Conservation (phyloP, 352 stramenopile species). For the Elongisporangium prolatum region DNA sequence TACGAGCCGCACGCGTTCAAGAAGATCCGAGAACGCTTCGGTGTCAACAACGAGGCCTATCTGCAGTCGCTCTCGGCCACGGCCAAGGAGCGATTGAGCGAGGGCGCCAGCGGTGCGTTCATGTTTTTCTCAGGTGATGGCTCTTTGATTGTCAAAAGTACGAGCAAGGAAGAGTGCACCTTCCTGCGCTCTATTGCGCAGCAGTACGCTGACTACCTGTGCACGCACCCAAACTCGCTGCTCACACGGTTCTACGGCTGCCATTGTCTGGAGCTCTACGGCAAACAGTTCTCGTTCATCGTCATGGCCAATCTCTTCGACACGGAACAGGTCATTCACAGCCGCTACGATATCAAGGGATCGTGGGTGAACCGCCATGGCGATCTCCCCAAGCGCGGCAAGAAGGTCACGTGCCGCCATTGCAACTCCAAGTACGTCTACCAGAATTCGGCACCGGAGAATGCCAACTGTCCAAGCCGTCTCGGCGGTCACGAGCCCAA, state of each 20-base stretch:
- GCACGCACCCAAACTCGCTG: slow-evolving; percentile 77
- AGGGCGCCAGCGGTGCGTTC: slow-evolving; percentile 87
- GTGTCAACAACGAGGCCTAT: slow-evolving; percentile 83
- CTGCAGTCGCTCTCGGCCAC: slow-evolving; percentile 79
- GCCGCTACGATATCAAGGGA: slow-evolving; percentile 89
- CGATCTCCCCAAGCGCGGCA: slow-evolving; percentile 77
- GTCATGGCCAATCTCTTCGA: slow-evolving; percentile 93
- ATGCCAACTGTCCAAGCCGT: slow-evolving; percentile 66
- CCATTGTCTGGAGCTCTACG: slow-evolving; percentile 87
- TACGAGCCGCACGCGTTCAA: slow-evolving; percentile 87
- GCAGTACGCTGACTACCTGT: slow-evolving; percentile 85
- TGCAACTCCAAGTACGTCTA: slow-evolving; percentile 86
- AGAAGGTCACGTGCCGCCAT: slow-evolving; percentile 86
- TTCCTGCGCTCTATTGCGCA: slow-evolving; percentile 85
- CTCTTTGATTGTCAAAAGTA: slow-evolving; percentile 90
- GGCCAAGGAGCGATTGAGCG: slow-evolving; percentile 83
- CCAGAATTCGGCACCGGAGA: slow-evolving; percentile 58
- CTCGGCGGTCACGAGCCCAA: slow-evolving; percentile 84
- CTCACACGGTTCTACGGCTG: slow-evolving; percentile 90
- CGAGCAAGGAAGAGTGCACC: slow-evolving; percentile 80
- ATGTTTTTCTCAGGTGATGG: slow-evolving; percentile 91
- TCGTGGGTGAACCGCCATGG: slow-evolving; percentile 86
- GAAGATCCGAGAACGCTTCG: slow-evolving; percentile 83
- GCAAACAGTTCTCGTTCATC: slow-evolving; percentile 90
- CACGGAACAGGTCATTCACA: slow-evolving; percentile 84